These are phyloP conservation scores for Saitozyma podzolica DNA, from an alignment of 768 basidiomycete genomes.

Conservation along the genomic window DNA sequence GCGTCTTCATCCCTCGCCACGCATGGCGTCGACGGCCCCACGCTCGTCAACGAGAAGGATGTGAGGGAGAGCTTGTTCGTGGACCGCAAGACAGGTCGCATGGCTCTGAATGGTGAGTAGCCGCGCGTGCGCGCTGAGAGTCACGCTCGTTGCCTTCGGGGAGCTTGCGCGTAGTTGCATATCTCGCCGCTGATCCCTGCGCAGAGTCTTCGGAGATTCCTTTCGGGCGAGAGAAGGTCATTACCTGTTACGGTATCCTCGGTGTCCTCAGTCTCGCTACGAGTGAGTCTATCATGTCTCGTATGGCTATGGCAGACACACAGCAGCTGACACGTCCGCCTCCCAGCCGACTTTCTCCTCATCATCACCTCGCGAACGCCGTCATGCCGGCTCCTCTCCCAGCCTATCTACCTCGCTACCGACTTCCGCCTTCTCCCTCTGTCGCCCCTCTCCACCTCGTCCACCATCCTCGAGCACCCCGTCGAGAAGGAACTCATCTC, in stretches of 20 bases:
- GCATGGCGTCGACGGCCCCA: constrained; percentile 19
- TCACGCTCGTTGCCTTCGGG: not conserved
- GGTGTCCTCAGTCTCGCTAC: constrained; percentile 57
- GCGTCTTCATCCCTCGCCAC: constrained; percentile 25
- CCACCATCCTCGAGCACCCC: constrained; percentile 69
- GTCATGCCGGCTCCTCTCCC: constrained; percentile 73
- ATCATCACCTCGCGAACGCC: constrained; percentile 80
- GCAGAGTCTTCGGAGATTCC: constrained; percentile 32
- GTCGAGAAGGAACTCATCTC: constrained; percentile 84
- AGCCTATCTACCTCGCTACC: constrained; percentile 83
- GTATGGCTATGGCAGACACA: not conserved
- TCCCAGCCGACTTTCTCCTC: constrained; percentile 88
- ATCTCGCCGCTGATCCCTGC: not conserved
- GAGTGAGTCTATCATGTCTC: constrained; percentile 42
- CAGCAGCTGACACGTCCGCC: not conserved
- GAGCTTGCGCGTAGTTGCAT: not conserved
- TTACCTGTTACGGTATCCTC: constrained; percentile 57
- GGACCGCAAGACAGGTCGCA: constrained; percentile 49
- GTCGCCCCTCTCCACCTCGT: constrained; percentile 65
- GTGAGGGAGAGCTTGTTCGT: constrained; percentile 52
- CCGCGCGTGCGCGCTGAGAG: not conserved
- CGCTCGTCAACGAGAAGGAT: constrained; percentile 40
- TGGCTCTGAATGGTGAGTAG: constrained; percentile 54
- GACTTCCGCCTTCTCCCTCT: constrained; percentile 90
- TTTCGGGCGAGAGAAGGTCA: constrained; percentile 51